These are phyloP conservation scores for Talaromyces verruculosus DNA, from an alignment of 2,329 filamentous ascomycete species.

Conservation along the genomic window DNA sequence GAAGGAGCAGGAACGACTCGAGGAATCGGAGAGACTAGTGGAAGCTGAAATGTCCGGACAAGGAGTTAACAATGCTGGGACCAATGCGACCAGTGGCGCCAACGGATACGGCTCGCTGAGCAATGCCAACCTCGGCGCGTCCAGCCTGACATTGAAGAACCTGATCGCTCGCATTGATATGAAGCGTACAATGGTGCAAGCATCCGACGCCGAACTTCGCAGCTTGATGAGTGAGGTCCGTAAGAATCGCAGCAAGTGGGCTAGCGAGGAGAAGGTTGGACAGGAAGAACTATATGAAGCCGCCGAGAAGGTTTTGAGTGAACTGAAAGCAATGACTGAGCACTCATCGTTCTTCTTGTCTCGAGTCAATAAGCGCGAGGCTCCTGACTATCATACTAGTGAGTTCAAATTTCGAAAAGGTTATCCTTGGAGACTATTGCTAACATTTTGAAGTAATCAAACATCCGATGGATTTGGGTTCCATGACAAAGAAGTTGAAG, in stretches of 20 bases:
- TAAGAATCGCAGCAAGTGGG: conserved; percentile 98
- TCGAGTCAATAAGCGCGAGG: conserved; percentile 93
- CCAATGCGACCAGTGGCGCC: conserved; percentile 52
- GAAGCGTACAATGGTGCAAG: conserved; percentile 84
- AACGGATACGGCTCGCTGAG: conserved; percentile 85
- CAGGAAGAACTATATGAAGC: conserved; percentile 98
- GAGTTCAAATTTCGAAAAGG: conserved; percentile 45
- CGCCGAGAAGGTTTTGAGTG: conserved; percentile 91
- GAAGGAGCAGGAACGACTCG: conserved; percentile 94
- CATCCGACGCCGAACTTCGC: conserved; percentile 88
- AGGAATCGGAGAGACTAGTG: conserved; percentile 93
- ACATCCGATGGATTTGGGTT: conserved; percentile 94
- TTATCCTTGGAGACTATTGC: conserved; percentile 11
- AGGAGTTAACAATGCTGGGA: conserved; percentile 52
- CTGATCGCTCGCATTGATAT: conserved; percentile 93
- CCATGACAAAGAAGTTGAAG: conserved; percentile 98
- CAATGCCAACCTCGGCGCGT: conserved; percentile 91
- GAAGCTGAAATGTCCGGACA: conserved; percentile 86
- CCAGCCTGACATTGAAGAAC: conserved; percentile 93
- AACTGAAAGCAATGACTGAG: conserved; percentile 95
- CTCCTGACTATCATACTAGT: conserved; percentile 91
- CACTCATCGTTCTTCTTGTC: conserved; percentile 95
- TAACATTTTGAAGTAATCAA: conserved; percentile 70
- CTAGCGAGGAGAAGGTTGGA: conserved; percentile 93
- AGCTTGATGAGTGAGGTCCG: conserved; percentile 95